Evolutionary conservation across 352 stramenopile genomes (phyloP), one percentile per base, ranked within the genome.

Genomic region (Globisporangium echinulatum): DNA sequence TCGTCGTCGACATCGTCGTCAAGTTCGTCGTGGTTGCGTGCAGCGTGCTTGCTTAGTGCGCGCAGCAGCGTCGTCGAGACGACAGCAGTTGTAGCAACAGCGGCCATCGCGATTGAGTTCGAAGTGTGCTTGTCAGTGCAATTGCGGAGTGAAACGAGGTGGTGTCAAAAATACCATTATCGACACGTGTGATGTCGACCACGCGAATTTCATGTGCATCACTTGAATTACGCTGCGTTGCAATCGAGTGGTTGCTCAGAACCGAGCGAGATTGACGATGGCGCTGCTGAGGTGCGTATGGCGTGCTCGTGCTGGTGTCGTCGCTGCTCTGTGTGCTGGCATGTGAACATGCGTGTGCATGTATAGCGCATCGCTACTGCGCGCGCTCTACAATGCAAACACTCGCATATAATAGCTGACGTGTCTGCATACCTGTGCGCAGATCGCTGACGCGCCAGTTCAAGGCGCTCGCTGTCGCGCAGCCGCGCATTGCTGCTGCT

Each of bases 401-500:
- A 2, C 11, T 13, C 40, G 40, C 40, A 44, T 44, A 13, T 13
- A 44, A 1, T 13, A 7, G 6, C 7, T 19, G 13, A 7, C 48
- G 4, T 67, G 49, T 7, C 40, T 44, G 40, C 40, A 44, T 52
- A 52, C 19, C 10, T 49, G 0, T 9, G 44, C 0, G 19, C 59
- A 89, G 79, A 65, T 86, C 75, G 50, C 60, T 89, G 51, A 71
- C 77, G 38, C 77, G 74, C 56, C 77, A 85, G 54, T 74, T 87
- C 57, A 69, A 78, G 56, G 56, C 70, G 25, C 66, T 88, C n/a
- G 63, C 72, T 51, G 66, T 85, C 25, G 61, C 71, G 17, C 55
- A 67, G 48, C 43, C 69, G 49, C 63, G 56, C 42, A 49, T 69
- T 8, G 59, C 71, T 40, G 59, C 51, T 10, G 47, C 39, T 37